These are phyloP conservation scores for Chlorella sorokiniana DNA, from an alignment of 139 green algal genomes.

Conservation along the genomic window DNA sequence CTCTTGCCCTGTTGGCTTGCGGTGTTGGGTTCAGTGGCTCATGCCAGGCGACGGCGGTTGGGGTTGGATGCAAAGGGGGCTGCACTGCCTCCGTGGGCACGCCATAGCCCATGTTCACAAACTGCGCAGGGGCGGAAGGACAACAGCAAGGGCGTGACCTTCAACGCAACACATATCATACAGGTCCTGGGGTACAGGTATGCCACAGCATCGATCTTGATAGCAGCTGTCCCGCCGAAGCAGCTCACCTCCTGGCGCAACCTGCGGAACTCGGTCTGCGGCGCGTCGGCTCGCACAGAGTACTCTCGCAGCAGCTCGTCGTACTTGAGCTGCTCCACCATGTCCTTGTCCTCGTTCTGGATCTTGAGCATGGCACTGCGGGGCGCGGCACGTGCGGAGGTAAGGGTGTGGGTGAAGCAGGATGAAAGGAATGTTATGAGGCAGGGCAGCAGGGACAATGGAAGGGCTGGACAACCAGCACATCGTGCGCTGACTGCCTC, in stretches of 20 bases:
- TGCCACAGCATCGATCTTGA: not conserved
- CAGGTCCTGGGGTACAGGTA: not conserved
- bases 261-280: conserved; percentile 75
- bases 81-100: conserved; percentile 10
- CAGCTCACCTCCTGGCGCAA: conserved; percentile 66
- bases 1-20: no score
- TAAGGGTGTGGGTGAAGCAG: not conserved
- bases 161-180: not conserved
- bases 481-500: not conserved
- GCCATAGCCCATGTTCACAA: conserved; percentile 27
- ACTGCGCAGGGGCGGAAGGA: not conserved
- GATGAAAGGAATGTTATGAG: not conserved
- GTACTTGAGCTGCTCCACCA: conserved; percentile 76
- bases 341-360: conserved; percentile 81
- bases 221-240: not conserved
- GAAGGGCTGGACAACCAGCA: not conserved
- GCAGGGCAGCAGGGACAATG: not conserved
- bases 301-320: conserved; percentile 66
- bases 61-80: conserved; percentile 13
- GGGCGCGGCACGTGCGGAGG: not conserved
- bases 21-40: no score
- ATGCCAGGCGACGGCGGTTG: no score
- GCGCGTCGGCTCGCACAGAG: conserved; percentile 60
- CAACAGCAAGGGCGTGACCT: not conserved
- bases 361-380: conserved; percentile 78